Percentiles rank a stretch among this genome's conserved stretches.
Conservation (phyloP, 331 rosid genomes). For the Pyrus hybrid region DNA sequence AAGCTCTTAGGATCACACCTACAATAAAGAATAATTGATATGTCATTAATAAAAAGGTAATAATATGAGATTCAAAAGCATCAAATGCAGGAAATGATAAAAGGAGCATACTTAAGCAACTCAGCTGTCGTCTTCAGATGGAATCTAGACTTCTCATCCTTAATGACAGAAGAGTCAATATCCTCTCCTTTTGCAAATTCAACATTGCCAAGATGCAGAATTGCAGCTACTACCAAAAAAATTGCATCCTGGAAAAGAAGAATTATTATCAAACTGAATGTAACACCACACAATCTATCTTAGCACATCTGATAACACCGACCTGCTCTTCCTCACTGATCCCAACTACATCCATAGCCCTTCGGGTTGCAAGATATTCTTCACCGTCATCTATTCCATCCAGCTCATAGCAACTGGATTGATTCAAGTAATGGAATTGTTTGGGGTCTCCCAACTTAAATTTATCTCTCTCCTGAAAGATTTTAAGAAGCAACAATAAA, state of each 20-base stretch:
- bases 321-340: slow-evolving; percentile 96
- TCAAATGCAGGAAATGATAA: slow-evolving; percentile 15
- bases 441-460: slow-evolving; percentile 73
- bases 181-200: slow-evolving; percentile 93
- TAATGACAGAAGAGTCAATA: slow-evolving; percentile 81
- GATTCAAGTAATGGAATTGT: slow-evolving; percentile 86
- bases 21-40: neutral
- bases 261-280: slow-evolving; percentile 17
- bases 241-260: slow-evolving; percentile 71
- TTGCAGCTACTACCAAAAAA: slow-evolving; percentile 87
- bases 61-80: slow-evolving; percentile 10
- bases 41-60: neutral
- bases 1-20: slow-evolving; percentile 86
- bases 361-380: slow-evolving; percentile 87
- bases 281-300: slow-evolving; percentile 1
- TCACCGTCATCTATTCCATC: slow-evolving; percentile 86
- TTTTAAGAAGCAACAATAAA: neutral
- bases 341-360: slow-evolving; percentile 99
- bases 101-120: slow-evolving; percentile 59
- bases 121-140: slow-evolving; percentile 86
- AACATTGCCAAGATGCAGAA: slow-evolving; percentile 92
- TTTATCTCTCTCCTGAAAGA: slow-evolving; percentile 63
- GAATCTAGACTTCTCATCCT: slow-evolving; percentile 83
- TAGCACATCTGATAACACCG: slow-evolving; percentile 12
- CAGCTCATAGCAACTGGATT: slow-evolving; percentile 67